Conservation (phyloP, 768 basidiomycete species). For the Tulasnella sp. region DNA sequence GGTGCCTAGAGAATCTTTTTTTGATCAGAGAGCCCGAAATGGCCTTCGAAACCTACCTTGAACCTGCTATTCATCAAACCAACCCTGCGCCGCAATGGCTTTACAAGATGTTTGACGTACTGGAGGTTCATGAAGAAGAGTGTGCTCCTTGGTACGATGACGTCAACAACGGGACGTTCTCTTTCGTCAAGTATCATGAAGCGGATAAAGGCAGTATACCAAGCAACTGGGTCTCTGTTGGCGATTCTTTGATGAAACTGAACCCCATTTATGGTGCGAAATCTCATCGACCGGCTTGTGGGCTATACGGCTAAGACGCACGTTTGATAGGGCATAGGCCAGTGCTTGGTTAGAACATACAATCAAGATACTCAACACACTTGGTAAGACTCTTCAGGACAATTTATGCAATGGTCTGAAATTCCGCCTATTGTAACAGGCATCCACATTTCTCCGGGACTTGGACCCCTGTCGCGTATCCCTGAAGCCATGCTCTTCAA, state of each 20-base stretch:
- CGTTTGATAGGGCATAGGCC: too few relatives aligned
- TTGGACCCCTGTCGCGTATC: constrained; percentile 5
- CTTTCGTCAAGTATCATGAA: too few relatives aligned
- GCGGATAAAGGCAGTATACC: too few relatives aligned
- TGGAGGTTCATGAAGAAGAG: too few relatives aligned
- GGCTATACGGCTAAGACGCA: too few relatives aligned
- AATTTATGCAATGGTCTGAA: neutral
- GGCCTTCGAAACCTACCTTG: neutral
- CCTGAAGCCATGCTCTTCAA: neutral
- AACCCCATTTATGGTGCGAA: neutral
- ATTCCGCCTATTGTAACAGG: neutral
- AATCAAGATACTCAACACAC: neutral
- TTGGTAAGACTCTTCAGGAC: neutral
- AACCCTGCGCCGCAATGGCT: too few relatives aligned
- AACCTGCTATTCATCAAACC: too few relatives aligned
- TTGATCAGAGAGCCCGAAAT: constrained; percentile 2
- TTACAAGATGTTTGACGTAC: too few relatives aligned
- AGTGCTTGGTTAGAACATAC: neutral
- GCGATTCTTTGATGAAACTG: neutral
- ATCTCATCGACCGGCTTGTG: too few relatives aligned
- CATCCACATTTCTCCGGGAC: constrained; percentile 2
- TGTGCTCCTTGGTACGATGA: too few relatives aligned
- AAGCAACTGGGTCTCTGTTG: too few relatives aligned
- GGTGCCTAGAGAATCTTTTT: neutral
- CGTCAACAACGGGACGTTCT: too few relatives aligned